Evolutionary conservation across 2,329 filamentous ascomycete genomes (phyloP).

Genomic region (Penicillium sp.): DNA sequence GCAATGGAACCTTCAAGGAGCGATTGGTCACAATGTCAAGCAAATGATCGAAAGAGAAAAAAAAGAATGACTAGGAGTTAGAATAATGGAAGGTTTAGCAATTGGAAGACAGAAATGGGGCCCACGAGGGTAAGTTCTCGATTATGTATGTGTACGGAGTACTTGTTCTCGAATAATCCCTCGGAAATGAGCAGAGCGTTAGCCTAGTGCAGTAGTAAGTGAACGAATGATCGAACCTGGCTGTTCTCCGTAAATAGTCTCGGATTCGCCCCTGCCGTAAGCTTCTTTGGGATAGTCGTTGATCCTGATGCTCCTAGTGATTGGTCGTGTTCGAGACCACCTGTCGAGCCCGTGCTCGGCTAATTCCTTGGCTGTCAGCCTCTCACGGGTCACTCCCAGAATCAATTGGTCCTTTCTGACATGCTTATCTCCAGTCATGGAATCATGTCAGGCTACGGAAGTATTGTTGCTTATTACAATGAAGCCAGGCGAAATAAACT

Average conservation of each 20-base stretch:
- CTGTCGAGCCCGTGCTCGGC: not conserved
- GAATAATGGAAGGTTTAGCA: not conserved
- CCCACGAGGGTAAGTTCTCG: not conserved
- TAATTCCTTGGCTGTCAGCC: slow-evolving; percentile 1
- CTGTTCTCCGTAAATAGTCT: not conserved
- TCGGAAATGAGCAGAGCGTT: not conserved
- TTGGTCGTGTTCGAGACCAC: not conserved
- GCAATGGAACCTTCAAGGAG: not conserved
- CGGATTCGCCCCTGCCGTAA: not conserved
- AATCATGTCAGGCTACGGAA: not conserved
- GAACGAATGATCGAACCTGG: not conserved
- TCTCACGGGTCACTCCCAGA: not conserved
- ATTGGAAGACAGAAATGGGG: not conserved
- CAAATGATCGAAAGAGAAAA: not conserved
- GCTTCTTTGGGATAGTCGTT: not conserved
- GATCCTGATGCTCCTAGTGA: not conserved
- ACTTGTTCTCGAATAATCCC: not conserved
- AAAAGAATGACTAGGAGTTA: not conserved
- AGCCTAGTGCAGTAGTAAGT: not conserved
- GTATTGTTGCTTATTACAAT: too few relatives aligned
- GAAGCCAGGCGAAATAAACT: too few relatives aligned
- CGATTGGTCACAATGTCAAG: not conserved
- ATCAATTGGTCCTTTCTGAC: not conserved
- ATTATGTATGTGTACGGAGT: not conserved
- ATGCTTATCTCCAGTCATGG: not conserved